Percentiles rank a stretch among this genome's conserved stretches.
These are phyloP conservation scores for Tolypocladium cylindrosporum DNA, from an alignment of 2,329 filamentous ascomycete species.

Conservation along the genomic window DNA sequence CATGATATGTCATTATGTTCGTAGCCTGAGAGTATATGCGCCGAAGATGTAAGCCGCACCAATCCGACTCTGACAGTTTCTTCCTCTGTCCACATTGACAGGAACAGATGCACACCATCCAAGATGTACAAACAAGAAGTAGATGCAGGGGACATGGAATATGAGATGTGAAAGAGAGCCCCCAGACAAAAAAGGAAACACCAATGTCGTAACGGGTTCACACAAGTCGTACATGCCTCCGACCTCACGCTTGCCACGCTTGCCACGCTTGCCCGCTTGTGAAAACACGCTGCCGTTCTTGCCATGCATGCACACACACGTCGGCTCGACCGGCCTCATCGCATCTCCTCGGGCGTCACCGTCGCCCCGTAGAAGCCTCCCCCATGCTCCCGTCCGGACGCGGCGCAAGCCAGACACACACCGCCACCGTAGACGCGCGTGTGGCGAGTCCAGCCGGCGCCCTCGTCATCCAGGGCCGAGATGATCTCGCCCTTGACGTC, in stretches of 20 bases:
- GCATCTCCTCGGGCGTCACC: slow-evolving; percentile 41
- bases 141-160: not conserved
- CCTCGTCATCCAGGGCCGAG: slow-evolving; percentile 35
- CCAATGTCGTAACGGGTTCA: not conserved
- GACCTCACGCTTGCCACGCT: not conserved
- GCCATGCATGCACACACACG: not conserved
- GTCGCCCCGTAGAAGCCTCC: slow-evolving; percentile 44
- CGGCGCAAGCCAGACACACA: slow-evolving; percentile 44
- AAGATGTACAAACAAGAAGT: not conserved
- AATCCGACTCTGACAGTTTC: not conserved
- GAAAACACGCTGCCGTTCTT: not conserved
- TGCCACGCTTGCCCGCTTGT: not conserved
- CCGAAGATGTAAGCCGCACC: not conserved
- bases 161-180: not conserved
- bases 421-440: slow-evolving; percentile 51
- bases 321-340: slow-evolving; percentile 14
- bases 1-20: not conserved
- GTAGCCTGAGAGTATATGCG: not conserved
- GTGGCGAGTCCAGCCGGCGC: slow-evolving; percentile 45
- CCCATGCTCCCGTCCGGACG: slow-evolving; percentile 31
- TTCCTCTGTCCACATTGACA: not conserved
- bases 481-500: slow-evolving; percentile 41
- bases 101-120: not conserved
- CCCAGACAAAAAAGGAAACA: not conserved
- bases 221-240: not conserved